Evolutionary conservation across 2,329 filamentous ascomycete species (phyloP).

Genomic region (Elsinoe ampelina): DNA sequence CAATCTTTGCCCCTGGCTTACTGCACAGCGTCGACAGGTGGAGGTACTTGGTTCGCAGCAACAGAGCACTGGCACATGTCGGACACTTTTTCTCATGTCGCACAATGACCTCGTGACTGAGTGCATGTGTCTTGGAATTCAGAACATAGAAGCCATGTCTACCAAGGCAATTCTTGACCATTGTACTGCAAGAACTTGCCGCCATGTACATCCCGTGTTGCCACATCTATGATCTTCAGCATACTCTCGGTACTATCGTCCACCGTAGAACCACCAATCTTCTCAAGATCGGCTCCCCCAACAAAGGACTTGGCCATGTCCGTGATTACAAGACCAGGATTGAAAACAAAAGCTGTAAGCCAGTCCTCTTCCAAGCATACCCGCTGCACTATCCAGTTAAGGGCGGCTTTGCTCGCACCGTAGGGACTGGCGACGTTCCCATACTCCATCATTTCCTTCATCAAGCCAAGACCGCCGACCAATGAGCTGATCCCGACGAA

Average conservation of each 20-base stretch:
- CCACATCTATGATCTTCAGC: background rate
- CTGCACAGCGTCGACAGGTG: no score
- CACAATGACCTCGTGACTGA: no score
- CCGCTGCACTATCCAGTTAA: conserved; percentile 31
- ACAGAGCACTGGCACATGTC: no score
- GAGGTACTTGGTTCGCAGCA: no score
- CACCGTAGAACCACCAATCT: background rate
- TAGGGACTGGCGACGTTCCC: conserved; percentile 33
- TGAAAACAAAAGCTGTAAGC: conserved; percentile 22
- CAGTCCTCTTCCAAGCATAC: conserved; percentile 29
- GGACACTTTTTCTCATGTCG: no score
- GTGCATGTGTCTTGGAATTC: no score
- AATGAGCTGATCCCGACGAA: conserved; percentile 30
- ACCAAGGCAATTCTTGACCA: background rate
- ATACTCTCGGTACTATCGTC: background rate
- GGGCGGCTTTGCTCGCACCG: conserved; percentile 35
- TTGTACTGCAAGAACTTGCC: conserved; percentile 3
- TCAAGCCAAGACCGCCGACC: conserved; percentile 1
- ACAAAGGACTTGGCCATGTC: background rate
- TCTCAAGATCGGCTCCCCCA: background rate
- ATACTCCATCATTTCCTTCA: conserved; percentile 5
- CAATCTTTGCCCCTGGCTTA: no score
- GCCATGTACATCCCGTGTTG: background rate
- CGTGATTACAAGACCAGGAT: conserved; percentile 22
- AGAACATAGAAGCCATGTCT: no score